These are phyloP conservation scores for Solanum appendiculatum DNA, from an alignment of 257 asterid species.

Conservation along the genomic window DNA sequence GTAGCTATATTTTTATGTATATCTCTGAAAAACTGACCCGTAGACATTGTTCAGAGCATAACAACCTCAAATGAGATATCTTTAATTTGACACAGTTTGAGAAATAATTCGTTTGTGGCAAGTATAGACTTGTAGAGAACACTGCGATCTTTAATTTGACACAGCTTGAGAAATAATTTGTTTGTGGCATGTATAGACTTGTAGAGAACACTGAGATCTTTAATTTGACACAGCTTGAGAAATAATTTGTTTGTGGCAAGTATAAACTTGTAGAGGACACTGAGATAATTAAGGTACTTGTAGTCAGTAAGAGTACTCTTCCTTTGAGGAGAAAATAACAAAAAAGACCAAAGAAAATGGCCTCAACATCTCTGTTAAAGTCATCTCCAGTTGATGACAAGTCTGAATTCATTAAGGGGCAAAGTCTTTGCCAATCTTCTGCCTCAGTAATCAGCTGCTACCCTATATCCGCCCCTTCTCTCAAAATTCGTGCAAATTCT, in stretches of 20 bases:
- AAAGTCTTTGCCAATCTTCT: neutral
- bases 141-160: neutral
- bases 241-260: neutral
- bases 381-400: neutral
- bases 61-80: neutral
- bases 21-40: too few relatives aligned
- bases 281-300: neutral
- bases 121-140: neutral
- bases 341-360: neutral
- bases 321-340: neutral
- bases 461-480: neutral
- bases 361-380: neutral
- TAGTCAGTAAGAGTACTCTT: neutral
- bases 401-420: neutral
- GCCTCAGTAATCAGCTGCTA: neutral
- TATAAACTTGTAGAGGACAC: neutral
- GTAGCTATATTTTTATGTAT: too few relatives aligned
- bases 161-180: neutral
- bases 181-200: neutral
- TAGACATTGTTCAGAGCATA: too few relatives aligned
- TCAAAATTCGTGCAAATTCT: neutral
- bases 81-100: neutral
- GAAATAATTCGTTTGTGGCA: neutral
- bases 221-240: neutral
- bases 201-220: neutral